Conservation (phyloP, 2,329 filamentous ascomycete genomes). For the Cercospora zeae-maydis region DNA sequence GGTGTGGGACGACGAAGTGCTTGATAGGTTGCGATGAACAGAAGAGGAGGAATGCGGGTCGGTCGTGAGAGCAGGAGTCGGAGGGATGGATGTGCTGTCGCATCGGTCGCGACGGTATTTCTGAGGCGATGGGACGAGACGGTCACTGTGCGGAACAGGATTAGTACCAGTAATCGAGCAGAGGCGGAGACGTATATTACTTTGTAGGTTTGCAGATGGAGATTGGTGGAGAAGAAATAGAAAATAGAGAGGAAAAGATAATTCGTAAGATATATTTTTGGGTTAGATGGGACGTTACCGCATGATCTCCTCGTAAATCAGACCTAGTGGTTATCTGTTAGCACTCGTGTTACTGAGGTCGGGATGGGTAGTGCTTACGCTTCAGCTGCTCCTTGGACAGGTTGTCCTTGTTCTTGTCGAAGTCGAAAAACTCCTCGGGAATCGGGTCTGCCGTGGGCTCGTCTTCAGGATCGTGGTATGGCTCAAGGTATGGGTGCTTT, state of each 20-base stretch:
- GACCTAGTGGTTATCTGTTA: slow-evolving; percentile 44
- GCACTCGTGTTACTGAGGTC: background rate
- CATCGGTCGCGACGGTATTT: slow-evolving; percentile 8
- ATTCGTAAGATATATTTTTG: slow-evolving; percentile 18
- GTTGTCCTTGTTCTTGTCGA: slow-evolving; percentile 99
- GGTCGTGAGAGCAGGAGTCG: background rate
- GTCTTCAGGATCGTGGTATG: slow-evolving; percentile 97
- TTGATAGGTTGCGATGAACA: background rate
- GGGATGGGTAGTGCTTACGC: slow-evolving; percentile 50
- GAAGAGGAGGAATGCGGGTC: background rate
- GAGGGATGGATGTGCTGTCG: background rate
- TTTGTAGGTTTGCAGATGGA: slow-evolving; percentile 14
- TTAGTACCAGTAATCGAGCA: slow-evolving; percentile 19
- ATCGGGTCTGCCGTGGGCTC: slow-evolving; percentile 96
- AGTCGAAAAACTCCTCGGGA: slow-evolving; percentile 98
- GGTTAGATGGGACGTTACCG: slow-evolving; percentile 46
- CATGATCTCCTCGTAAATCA: slow-evolving; percentile 98
- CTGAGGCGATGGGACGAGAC: slow-evolving; percentile 17
- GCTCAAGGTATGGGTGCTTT: slow-evolving; percentile 96
- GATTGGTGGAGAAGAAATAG: slow-evolving; percentile 3
- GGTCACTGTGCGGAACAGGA: slow-evolving; percentile 14
- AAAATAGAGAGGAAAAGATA: slow-evolving; percentile 14
- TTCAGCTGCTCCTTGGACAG: slow-evolving; percentile 98
- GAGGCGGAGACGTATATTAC: slow-evolving; percentile 9
- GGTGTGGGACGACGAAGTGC: background rate